Base-by-base conservation (phyloP, 352 stramenopile species). In the Pythium myriotylum region DNA sequence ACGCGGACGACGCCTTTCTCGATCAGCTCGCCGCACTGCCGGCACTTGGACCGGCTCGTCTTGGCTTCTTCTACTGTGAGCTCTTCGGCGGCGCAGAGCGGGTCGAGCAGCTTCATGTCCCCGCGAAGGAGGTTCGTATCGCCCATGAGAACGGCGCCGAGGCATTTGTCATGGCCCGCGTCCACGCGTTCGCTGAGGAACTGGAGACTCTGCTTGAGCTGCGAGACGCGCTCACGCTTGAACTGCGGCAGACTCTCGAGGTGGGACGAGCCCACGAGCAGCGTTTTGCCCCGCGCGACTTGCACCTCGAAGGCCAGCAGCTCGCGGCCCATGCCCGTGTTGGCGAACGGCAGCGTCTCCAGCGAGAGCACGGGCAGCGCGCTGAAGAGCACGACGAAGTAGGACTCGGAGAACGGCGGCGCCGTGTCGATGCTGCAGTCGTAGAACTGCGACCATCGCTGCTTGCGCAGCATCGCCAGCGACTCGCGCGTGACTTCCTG, bases 321-420 rank as follows among this genome's bases (percentile, higher is more conserved):
- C 55, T 93, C 84, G 22, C 84, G 65, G 9, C 80, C 84, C 84
- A 93, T 93, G 23, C 74, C 77, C 20, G 84, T 79, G 61, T 89
- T 89, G 17, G 66, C 59, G 59, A 93, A 93, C 59, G 81, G 81
- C 43, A 80, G 53, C n/a, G 78, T 75, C 68, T 89, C 73, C 20
- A 93, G 50, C 2, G 54, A 62, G 29, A 70, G 64, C 52, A 93
- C 82, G 23, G 81, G 81, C 62, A 93, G 53, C 27, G 84, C 84
- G 56, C 79, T 90, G 59, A 93, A 93, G 20, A 93, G 72, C 41
- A 80, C 78, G 47, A 91, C 81, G 40, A 90, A 93, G 66, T 93
- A 93, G 7, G 84, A 70, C 37, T 86, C 74, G 9, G 84, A 85
- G 43, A 88, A 86, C 1, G 84, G 84, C n/a, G 60, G 76, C 19